Conservation (phyloP, 1,284 basidiomycete genomes). For the Trichosporon coremiiforme region DNA sequence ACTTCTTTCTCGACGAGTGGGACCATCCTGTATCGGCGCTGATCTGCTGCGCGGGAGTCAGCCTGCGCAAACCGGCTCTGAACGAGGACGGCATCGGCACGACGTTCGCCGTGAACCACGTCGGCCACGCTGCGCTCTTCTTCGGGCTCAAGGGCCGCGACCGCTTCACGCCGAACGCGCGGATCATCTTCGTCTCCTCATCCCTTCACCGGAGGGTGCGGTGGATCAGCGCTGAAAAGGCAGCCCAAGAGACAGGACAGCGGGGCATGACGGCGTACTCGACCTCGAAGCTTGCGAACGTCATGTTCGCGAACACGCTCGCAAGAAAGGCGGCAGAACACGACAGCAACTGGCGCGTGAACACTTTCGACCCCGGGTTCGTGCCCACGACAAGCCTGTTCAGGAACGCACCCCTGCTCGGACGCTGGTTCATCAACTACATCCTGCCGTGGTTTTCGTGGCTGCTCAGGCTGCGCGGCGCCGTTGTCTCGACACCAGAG, state of each 20-base stretch:
- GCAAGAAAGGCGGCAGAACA: slow-evolving; percentile 14
- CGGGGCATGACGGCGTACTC: slow-evolving; percentile 13
- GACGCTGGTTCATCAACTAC: neutral
- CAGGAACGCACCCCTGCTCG: neutral
- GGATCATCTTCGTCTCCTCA: slow-evolving; percentile 31
- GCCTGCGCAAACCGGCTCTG: neutral
- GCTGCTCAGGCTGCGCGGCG: neutral
- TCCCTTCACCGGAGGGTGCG: slow-evolving; percentile 25
- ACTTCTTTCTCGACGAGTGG: slow-evolving; percentile 14
- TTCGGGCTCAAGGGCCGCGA: slow-evolving; percentile 29
- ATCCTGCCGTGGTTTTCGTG: slow-evolving; percentile 12
- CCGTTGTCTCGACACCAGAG: slow-evolving; percentile 8
- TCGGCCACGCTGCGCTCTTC: slow-evolving; percentile 37
- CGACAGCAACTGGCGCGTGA: slow-evolving; percentile 29
- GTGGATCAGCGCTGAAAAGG: slow-evolving; percentile 32
- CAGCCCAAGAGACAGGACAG: slow-evolving; percentile 26
- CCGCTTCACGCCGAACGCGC: slow-evolving; percentile 22
- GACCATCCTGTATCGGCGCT: slow-evolving; percentile 15
- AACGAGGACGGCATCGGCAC: slow-evolving; percentile 25
- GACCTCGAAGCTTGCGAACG: slow-evolving; percentile 28
- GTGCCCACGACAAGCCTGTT: slow-evolving; percentile 24
- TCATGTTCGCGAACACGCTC: slow-evolving; percentile 34
- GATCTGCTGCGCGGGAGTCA: slow-evolving; percentile 20
- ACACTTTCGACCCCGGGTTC: slow-evolving; percentile 34
- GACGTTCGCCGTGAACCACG: slow-evolving; percentile 37